A percentile compares a stretch with the other conserved stretches of the same genome.
Evolutionary conservation across 768 basidiomycete species (phyloP).

Genomic region (Suillus luteus): DNA sequence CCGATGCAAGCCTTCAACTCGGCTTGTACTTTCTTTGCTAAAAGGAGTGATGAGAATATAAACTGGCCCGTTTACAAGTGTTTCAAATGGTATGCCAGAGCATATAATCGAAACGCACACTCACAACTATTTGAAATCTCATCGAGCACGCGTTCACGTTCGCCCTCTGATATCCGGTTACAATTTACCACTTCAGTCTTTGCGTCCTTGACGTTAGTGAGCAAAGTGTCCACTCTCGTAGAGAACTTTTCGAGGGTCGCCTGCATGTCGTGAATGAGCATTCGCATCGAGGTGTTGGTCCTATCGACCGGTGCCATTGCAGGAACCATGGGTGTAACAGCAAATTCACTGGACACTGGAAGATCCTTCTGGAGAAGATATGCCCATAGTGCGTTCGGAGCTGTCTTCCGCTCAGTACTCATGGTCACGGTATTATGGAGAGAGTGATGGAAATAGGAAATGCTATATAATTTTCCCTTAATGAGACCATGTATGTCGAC

Average conservation of each 20-base stretch:
- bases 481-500: background rate
- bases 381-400: conserved; percentile 46
- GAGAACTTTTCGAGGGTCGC: conserved; percentile 70
- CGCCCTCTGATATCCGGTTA: conserved; percentile 58
- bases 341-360: conserved; percentile 22
- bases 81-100: conserved; percentile 21
- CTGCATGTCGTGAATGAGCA: conserved; percentile 75
- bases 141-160: conserved; percentile 55
- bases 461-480: background rate
- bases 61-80: conserved; percentile 11
- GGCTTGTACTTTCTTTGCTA: conserved; percentile 66
- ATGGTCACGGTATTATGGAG: background rate
- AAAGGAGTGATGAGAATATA: conserved; percentile 17
- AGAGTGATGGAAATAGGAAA: background rate
- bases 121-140: conserved; percentile 60
- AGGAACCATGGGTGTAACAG: conserved; percentile 27
- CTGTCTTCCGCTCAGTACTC: conserved; percentile 13
- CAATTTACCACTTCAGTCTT: conserved; percentile 53
- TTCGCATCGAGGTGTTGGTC: conserved; percentile 67
- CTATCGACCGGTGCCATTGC: conserved; percentile 60
- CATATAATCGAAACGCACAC: conserved; percentile 24
- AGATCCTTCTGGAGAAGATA: conserved; percentile 53
- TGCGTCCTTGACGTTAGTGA: conserved; percentile 51
- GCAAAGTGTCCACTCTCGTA: conserved; percentile 52
- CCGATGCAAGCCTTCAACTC: conserved; percentile 62